Evolutionary conservation across 257 asterid genomes (phyloP).

Genomic region (Craterostigma plantagineum): DNA sequence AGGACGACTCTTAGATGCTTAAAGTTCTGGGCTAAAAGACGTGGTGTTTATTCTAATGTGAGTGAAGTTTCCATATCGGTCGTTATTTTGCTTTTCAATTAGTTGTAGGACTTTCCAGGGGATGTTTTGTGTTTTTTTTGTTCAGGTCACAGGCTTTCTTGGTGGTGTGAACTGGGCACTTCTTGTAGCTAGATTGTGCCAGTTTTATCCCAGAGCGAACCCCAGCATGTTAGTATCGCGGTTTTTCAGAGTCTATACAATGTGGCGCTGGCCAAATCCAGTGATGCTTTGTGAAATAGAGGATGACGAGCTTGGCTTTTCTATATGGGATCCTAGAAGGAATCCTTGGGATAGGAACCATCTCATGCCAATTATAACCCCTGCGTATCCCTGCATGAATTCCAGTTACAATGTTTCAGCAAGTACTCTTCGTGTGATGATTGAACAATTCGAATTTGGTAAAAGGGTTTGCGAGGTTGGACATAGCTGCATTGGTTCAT

Average conservation of each 20-base stretch:
- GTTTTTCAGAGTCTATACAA: conserved; percentile 68
- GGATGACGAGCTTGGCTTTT: conserved; percentile 76
- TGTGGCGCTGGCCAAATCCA: conserved; percentile 99
- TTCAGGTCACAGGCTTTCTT: conserved; percentile 91
- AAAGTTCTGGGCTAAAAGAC: conserved; percentile 88
- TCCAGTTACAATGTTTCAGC: conserved; percentile 93
- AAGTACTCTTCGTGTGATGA: conserved; percentile 84
- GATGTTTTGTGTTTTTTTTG: not conserved
- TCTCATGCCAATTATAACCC: conserved; percentile 94
- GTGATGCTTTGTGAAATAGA: conserved; percentile 84
- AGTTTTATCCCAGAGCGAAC: conserved; percentile 78
- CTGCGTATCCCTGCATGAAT: conserved; percentile 98
- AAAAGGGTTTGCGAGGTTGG: conserved; percentile 68
- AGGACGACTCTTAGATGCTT: conserved; percentile 64
- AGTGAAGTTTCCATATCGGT: conserved; percentile 9
- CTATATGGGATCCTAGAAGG: conserved; percentile 88
- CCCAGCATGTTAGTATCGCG: conserved; percentile 96
- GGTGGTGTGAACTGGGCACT: conserved; percentile 98
- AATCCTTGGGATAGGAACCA: conserved; percentile 79
- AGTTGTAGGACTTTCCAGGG: not conserved
- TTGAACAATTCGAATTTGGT: conserved; percentile 72
- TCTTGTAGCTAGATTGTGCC: conserved; percentile 90
- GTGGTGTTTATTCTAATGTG: conserved; percentile 92
- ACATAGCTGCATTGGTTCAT: conserved; percentile 2
- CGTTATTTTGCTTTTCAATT: not conserved